Evolutionary conservation across 1,284 basidiomycete species (phyloP).

Genomic region (Tausonia pullulans): DNA sequence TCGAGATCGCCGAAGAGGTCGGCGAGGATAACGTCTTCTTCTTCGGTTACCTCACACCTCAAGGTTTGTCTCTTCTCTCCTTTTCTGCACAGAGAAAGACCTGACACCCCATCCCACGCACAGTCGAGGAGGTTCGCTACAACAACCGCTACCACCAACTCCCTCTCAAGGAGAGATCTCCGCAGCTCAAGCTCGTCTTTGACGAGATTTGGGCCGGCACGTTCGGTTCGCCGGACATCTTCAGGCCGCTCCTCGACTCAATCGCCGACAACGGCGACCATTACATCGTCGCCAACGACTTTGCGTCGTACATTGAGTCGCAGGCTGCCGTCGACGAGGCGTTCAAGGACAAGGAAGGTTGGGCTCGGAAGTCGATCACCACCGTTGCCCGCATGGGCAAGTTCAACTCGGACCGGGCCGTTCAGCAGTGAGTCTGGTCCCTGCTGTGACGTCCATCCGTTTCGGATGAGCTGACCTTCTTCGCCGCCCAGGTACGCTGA

Average conservation of each 20-base stretch:
- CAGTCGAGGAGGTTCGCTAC: constrained; percentile 40
- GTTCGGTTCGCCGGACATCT: constrained; percentile 37
- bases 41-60: constrained; percentile 33
- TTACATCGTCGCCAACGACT: constrained; percentile 77
- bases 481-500: neutral
- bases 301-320: constrained; percentile 75
- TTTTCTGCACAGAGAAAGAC: neutral
- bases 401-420: constrained; percentile 4
- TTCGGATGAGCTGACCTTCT: neutral
- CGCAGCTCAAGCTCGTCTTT: constrained; percentile 59
- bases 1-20: constrained; percentile 81
- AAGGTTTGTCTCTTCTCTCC: neutral
- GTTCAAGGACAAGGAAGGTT: constrained; percentile 63
- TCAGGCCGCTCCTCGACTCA: constrained; percentile 52
- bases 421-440: neutral
- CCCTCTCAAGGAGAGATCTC: constrained; percentile 67
- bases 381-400: constrained; percentile 52
- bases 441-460: neutral
- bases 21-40: constrained; percentile 48
- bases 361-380: constrained; percentile 81
- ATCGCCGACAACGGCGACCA: constrained; percentile 49
- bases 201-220: constrained; percentile 43
- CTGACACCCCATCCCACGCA: neutral
- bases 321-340: constrained; percentile 74
- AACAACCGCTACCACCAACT: constrained; percentile 70